Conservation (phyloP, 768 basidiomycete species). For the Harrya chromipes region DNA sequence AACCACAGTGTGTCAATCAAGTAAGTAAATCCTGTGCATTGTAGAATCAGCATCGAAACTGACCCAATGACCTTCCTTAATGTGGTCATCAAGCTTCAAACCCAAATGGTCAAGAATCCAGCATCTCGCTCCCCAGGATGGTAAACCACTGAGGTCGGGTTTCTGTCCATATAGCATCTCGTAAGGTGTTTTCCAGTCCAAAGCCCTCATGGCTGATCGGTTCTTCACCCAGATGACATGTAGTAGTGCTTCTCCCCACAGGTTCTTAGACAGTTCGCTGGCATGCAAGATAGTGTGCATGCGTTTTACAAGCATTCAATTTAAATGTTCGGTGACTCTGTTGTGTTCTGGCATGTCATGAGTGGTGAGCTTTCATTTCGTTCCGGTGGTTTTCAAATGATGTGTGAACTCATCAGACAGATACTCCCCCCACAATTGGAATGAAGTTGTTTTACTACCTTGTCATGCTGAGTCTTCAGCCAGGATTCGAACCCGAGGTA, state of each 20-base stretch:
- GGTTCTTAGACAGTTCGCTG: not conserved
- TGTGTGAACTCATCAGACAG: not conserved
- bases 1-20: conserved; percentile 18
- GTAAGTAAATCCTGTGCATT: conserved; percentile 33
- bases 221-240: conserved; percentile 2
- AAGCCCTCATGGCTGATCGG: not conserved
- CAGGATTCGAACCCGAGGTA: not conserved
- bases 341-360: not conserved
- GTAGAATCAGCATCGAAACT: conserved; percentile 35
- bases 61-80: conserved; percentile 32
- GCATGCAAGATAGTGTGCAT: not conserved
- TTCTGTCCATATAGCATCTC: conserved; percentile 18
- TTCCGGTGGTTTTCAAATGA: not conserved
- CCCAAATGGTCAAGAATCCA: conserved; percentile 22
- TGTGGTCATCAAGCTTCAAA: conserved; percentile 27
- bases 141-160: conserved; percentile 21
- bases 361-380: not conserved
- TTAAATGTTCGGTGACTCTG: too few species aligned
- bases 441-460: not conserved
- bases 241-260: conserved; percentile 1
- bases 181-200: conserved; percentile 4
- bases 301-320: not conserved
- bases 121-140: conserved; percentile 19
- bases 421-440: not conserved
- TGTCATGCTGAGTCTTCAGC: not conserved